A percentile compares a stretch with the other conserved stretches of the same genome.
Conservation (phyloP, 2,329 filamentous ascomycete genomes). For the Trichoderma oligosporum region DNA sequence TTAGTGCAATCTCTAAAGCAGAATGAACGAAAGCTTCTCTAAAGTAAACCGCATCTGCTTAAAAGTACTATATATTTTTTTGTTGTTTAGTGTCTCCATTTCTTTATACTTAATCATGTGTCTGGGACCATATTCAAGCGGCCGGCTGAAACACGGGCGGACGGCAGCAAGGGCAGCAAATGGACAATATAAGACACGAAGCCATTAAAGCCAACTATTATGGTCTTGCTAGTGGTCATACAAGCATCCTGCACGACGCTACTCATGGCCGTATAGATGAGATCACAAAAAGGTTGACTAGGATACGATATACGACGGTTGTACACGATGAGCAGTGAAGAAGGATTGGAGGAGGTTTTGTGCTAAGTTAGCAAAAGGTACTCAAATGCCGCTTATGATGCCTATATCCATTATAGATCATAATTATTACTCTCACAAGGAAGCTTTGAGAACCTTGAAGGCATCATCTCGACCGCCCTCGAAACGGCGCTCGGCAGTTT, state of each 20-base stretch:
- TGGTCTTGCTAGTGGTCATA: neutral
- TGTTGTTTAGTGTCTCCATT: too few species aligned
- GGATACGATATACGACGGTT: neutral
- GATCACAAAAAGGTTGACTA: neutral
- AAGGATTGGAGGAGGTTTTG: too few species aligned
- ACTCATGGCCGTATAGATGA: neutral
- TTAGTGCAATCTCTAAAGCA: too few species aligned
- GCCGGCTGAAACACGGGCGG: too few species aligned
- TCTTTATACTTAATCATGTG: too few species aligned
- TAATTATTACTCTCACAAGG: slow-evolving; percentile 30
- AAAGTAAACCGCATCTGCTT: too few species aligned
- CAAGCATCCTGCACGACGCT: neutral
- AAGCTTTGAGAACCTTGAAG: slow-evolving; percentile 44
- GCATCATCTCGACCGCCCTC: slow-evolving; percentile 44
- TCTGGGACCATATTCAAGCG: too few species aligned
- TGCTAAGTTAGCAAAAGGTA: neutral
- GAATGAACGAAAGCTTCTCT: too few species aligned
- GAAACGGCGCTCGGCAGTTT: slow-evolving; percentile 62
- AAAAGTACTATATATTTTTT: too few species aligned
- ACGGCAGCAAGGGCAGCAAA: too few species aligned
- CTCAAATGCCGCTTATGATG: neutral
- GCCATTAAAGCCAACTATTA: too few species aligned
- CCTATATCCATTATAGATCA: neutral
- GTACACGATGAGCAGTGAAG: neutral
- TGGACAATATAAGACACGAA: too few species aligned